Evolutionary conservation across 352 stramenopile genomes (phyloP).

Genomic region (Pythium rhizo-oryzae): DNA sequence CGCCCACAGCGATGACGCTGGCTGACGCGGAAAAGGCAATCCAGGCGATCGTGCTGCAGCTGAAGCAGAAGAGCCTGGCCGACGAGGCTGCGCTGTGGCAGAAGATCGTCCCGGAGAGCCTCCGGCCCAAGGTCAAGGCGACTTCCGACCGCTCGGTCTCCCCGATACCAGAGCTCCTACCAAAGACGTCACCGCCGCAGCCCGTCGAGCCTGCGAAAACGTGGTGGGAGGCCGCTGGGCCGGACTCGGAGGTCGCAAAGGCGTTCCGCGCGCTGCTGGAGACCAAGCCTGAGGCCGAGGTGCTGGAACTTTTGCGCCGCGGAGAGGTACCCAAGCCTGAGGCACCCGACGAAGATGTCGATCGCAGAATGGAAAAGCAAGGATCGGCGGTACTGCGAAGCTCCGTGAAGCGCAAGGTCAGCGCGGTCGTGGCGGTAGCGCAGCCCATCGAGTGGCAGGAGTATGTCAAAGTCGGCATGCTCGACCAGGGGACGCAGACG

Average conservation of each 20-base stretch:
- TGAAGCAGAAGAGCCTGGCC: conserved; percentile 25
- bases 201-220: background rate
- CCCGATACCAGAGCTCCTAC: conserved; percentile 32
- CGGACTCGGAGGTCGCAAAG: conserved; percentile 32
- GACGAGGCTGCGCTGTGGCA: conserved; percentile 24
- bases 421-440: conserved; percentile 52
- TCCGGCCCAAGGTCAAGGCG: conserved; percentile 1
- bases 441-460: conserved; percentile 74
- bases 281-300: conserved; percentile 38
- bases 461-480: conserved; percentile 46
- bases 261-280: conserved; percentile 45
- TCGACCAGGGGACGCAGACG: conserved; percentile 60
- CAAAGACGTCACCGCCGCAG: background rate
- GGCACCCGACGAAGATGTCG: background rate
- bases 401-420: conserved; percentile 44
- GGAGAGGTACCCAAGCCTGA: background rate
- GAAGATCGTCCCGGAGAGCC: conserved; percentile 35
- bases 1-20: conserved; percentile 8
- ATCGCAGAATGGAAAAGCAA: background rate
- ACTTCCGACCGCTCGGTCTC: conserved; percentile 39
- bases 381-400: conserved; percentile 1
- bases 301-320: conserved; percentile 43
- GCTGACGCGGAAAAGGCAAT: conserved; percentile 26
- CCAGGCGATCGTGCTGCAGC: conserved; percentile 21
- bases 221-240: conserved; percentile 22